A percentile compares a stretch with the other conserved stretches of the same genome.
phyloP scores from a whole-genome alignment of 129 eudicot species.

The Arctium lappa region DNA sequence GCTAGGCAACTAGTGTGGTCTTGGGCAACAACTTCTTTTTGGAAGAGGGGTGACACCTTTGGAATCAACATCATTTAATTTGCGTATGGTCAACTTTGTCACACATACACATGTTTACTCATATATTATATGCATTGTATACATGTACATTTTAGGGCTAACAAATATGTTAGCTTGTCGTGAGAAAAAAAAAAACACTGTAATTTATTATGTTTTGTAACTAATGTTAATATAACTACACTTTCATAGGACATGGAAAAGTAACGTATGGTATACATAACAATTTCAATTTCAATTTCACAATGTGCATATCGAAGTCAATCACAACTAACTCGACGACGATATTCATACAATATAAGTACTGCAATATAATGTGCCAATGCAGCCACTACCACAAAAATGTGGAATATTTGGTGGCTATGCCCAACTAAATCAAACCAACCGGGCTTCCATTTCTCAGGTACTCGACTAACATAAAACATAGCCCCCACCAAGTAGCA shows the following conservation, averaged over 20 bases:
- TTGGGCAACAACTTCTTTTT: too few relatives aligned
- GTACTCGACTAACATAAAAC: slow-evolving; percentile 73
- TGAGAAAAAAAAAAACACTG: not conserved
- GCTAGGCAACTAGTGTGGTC: too few relatives aligned
- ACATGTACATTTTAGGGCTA: not conserved
- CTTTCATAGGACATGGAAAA: not conserved
- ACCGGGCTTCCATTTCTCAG: slow-evolving; percentile 91
- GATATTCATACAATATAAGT: slow-evolving; percentile 47
- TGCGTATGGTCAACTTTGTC: not conserved
- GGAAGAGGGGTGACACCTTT: too few relatives aligned
- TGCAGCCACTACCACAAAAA: slow-evolving; percentile 83
- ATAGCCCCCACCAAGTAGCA: slow-evolving; percentile 73
- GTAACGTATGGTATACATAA: not conserved
- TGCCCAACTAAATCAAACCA: slow-evolving; percentile 92
- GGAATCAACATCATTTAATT: not conserved
- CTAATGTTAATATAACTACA: not conserved
- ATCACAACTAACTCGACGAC: slow-evolving; percentile 45
- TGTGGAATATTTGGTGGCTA: slow-evolving; percentile 89
- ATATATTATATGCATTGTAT: not conserved
- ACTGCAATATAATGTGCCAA: slow-evolving; percentile 84
- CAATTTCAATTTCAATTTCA: not conserved
- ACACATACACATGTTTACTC: too few relatives aligned
- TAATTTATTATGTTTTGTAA: not conserved
- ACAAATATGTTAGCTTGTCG: not conserved
- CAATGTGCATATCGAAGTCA: not conserved